These are phyloP conservation scores for Hirschioporus abietinus DNA, from an alignment of 768 basidiomycete species.

Conservation along the genomic window DNA sequence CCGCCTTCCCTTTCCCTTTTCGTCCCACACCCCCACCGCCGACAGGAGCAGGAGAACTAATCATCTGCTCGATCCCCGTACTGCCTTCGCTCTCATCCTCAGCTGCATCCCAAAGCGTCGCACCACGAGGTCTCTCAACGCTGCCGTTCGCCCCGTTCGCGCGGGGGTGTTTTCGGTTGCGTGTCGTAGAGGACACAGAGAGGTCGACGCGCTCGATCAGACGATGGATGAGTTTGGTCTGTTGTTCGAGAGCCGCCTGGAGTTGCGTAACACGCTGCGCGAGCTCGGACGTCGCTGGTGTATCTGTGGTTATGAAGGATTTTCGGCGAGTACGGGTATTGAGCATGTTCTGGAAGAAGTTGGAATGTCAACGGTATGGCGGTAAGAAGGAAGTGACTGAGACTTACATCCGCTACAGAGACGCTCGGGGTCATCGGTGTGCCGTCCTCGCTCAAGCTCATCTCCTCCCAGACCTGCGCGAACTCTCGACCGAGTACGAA, in stretches of 20 bases:
- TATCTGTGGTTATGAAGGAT: background rate
- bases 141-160: background rate
- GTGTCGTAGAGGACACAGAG: background rate
- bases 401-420: background rate
- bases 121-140: background rate
- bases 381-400: too few species aligned
- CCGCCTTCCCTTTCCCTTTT: background rate
- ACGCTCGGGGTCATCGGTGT: background rate
- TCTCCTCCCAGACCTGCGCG: slow-evolving; percentile 82
- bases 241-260: background rate
- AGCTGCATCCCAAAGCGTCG: background rate
- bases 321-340: background rate
- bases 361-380: background rate
- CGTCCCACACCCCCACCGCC: too few species aligned
- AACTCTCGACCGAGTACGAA: slow-evolving; percentile 93
- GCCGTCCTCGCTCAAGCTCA: slow-evolving; percentile 28
- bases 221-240: background rate
- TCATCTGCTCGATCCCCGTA: background rate
- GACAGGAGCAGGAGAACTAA: background rate
- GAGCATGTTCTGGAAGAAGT: background rate
- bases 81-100: background rate
- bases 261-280: background rate
- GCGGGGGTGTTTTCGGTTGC: background rate
- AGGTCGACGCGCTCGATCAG: background rate
- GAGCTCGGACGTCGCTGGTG: background rate